Base-by-base conservation (phyloP, 2,329 filamentous ascomycete species). In the Xylariomycetidae sp. region DNA sequence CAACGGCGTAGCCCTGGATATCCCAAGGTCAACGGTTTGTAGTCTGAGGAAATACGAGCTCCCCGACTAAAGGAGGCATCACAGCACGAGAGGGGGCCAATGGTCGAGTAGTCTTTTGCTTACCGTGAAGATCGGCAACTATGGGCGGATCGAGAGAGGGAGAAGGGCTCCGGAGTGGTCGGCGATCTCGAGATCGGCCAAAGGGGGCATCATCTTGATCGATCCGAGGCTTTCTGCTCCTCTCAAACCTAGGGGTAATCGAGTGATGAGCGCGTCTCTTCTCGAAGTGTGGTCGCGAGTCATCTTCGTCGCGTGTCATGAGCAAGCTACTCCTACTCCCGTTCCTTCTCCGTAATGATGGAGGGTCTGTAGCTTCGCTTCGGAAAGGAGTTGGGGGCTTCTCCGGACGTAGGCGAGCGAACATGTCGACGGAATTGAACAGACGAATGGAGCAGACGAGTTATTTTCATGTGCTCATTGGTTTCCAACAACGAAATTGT, bases 91-190 rank as follows among this genome's bases (percentile, higher is more conserved):
- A 32, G 17, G 12, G 15, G 30, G n/a, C 18, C 18, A 9, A 9
- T 22, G 14, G 27, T 15, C 17, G 10, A 3, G 7, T 12, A 12
- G 9, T 14, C n/a, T n/a, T n/a, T 5, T 15, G 35, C 41, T 33
- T 43, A 50, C 51, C 38, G 14, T 42, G 37, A 3, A 54, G 35
- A 6, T 48, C 38, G 7, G 27, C 27, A 17, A 48, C 37, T 10
- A 50, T 31, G 5, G 45, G 45, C 2, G 44, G 27, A 6, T 51
- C 44, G 9, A 41, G 41, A 15, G 36, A 18, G 25, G 49, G 25
- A 23, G 44, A 36, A 33, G 46, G 23, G n/a, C 32, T 40, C 19
- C 16, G 32, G 10, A 14, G 28, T 19, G 22, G 25, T n/a, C 20
- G 30, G 6, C 30, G 30, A 15, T n/a, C 23, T n/a, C 27, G 34